Evolutionary conservation across 139 green algal species (phyloP).

Genomic region (Chlorella sp.): DNA sequence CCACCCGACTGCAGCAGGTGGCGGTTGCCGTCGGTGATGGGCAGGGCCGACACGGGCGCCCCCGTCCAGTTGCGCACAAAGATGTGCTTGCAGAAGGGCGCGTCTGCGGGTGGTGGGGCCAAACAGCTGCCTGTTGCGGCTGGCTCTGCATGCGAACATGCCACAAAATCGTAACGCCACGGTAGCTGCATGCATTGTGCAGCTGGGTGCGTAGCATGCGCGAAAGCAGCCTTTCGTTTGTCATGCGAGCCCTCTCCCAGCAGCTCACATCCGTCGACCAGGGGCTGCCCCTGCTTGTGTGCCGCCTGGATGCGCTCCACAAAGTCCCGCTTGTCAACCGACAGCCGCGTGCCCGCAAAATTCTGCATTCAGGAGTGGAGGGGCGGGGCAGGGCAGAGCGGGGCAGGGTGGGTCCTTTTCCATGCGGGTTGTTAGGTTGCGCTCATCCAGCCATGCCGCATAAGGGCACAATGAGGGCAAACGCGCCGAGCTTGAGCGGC

Average conservation of each 20-base stretch:
- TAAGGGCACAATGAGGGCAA: too few relatives aligned
- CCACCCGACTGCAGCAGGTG: constrained; percentile 63
- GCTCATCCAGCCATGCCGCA: too few relatives aligned
- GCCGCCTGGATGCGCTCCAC: constrained; percentile 66
- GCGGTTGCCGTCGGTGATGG: constrained; percentile 81
- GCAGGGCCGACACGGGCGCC: constrained; percentile 65
- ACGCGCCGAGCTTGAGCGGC: too few relatives aligned
- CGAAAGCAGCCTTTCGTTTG: too few relatives aligned
- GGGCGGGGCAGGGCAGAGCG: not conserved
- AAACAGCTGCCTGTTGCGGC: too few relatives aligned
- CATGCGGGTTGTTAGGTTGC: too few relatives aligned
- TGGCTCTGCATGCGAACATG: too few relatives aligned
- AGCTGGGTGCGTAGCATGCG: too few relatives aligned
- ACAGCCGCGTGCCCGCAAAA: constrained; percentile 66
- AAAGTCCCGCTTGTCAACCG: constrained; percentile 73
- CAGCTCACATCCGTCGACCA: constrained; percentile 76
- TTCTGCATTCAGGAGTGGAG: constrained; percentile 1
- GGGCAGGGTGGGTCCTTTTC: not conserved
- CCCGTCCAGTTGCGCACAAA: constrained; percentile 91
- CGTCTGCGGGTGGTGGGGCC: constrained; percentile 45
- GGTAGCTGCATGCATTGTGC: too few relatives aligned
- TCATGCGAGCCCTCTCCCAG: too few relatives aligned
- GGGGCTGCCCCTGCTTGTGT: constrained; percentile 37
- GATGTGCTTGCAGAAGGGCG: constrained; percentile 96
- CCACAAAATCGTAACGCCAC: too few relatives aligned